Evolutionary conservation across 176 grass and related monocot genomes (phyloP).

Genomic region (Sorghum bicolor): Sorghum_bicolor_NCBIv3 NC_012877.2:1979501-1980000

Average conservation of each 20-base stretch:
- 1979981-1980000: background rate
- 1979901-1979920: background rate
- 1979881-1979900: background rate
- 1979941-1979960: background rate
- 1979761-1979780: background rate
- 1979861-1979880: background rate
- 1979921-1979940: background rate
- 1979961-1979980: background rate
- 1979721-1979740: background rate
- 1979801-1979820: background rate
- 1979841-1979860: background rate
- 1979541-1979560: constrained; percentile 18
- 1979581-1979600: too few relatives aligned
- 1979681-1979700: background rate
- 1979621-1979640: constrained; percentile 6
- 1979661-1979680: background rate
- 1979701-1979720: background rate
- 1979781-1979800: too few relatives aligned
- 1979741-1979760: background rate
- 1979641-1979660: background rate
- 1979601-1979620: constrained; percentile 25
- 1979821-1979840: background rate
- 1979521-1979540: constrained; percentile 29
- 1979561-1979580: background rate
- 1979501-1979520: background rate